Base-by-base conservation (phyloP, 1,284 basidiomycete species). In the Amylostereum areolatum region DNA sequence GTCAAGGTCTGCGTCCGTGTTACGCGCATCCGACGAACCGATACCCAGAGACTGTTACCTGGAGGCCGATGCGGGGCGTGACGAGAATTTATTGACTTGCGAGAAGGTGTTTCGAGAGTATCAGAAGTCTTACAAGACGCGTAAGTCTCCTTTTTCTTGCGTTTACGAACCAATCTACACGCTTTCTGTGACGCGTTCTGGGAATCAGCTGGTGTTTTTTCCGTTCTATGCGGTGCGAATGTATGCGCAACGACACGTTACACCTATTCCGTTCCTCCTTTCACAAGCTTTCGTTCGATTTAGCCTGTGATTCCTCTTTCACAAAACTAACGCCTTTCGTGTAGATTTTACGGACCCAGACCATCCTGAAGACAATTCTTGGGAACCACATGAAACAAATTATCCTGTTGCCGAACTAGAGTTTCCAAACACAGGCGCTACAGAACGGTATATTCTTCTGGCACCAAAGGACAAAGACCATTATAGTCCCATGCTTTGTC, bases 381-480 rank as follows among this genome's bases (percentile, higher is more conserved):
- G 83, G 56, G 75, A 83, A 41, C 77, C 78, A 0, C 68, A 80
- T 61, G 72, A 76, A n/a, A 75, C 72, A 3, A 56, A 73, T 46
- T 77, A 77, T 57, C 86, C 86, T 9, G 66, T 71, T 2, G 75
- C 72, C 40, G 81, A 84, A 56, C 68, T 89, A 39, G 85, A 89
- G 61, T 89, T 85, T 59, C 86, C 86, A 31, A 87, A 86, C 61
- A 73, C 63, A 32, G 67, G 73, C 48, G 80, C 85, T 43, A 68
- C 68, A 47, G 87, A 89, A 71, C 73, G 71, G 84, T 83, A 52
- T 66, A 73, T 85, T 51, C 72, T 89, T 49, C 74, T 88, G 43
- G 78, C 73, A 40, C 87, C 87, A 18, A 87, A 82, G 61, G 87
- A 90, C 68, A 80, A 80, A 56, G 85, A 90, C 57, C 85, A 88